Base-by-base conservation (phyloP, 352 stramenopile genomes). In the Phytopythium cucurbitacearum region DNA sequence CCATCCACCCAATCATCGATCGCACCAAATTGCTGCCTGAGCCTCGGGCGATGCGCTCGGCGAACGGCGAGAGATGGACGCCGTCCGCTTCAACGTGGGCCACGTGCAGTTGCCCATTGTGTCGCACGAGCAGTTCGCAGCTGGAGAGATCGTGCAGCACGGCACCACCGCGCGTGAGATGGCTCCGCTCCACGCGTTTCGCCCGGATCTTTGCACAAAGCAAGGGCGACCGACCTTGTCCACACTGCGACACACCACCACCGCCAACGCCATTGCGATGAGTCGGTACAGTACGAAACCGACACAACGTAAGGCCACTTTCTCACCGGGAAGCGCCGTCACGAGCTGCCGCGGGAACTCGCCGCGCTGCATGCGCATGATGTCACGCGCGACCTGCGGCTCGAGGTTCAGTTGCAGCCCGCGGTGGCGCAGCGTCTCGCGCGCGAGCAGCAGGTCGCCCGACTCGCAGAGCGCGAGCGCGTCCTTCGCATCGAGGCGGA, bases 381-480 rank as follows among this genome's bases (percentile, higher is more conserved):
- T 78, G 51, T 83, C 69, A 4, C 62, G 60, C 45, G 73, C 76
- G 11, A 83, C 67, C 21, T 56, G 40, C n/a, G 63, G 60, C 16
- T 81, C 69, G 11, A 85, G 60, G 13, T 62, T 51, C 5, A 87
- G 56, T 12, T 59, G 66, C 34, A 82, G 44, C 33, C 51, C 12
- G 8, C 56, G 49, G 40, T 83, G 56, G 7, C 60, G 46, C 33
- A 83, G 57, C 32, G 69, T 57, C 43, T 85, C 76, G 5, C 76
- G 71, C 16, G 64, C 48, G n/a, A 87, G 66, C 38, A 87, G 57
- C 51, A 87, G 32, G 39, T 87, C 76, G 13, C 76, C 73, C 49
- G 70, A 67, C 48, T 87, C 73, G 58, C 73, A 77, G 32, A 85
- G 55, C 21, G 71, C 72, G 40, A 84, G 51, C 37, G 70, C 70